Base-by-base conservation (phyloP, 73 alveolate genomes). In the Paramecium sonneborni region DNA sequence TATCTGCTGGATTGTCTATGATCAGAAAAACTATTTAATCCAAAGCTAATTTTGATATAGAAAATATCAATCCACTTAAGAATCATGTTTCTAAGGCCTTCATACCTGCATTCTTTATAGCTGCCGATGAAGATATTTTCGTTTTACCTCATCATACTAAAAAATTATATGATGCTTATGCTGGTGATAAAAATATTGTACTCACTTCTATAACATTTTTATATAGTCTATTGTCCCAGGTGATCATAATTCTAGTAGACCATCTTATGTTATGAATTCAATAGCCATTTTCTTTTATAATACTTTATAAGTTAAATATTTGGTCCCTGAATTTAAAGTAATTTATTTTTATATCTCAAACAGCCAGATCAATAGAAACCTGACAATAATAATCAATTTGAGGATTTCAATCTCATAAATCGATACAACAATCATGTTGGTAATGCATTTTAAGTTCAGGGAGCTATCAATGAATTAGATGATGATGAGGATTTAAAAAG, bases 181-280 rank as follows among this genome's bases (percentile, higher is more conserved):
- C 99, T 6, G 99, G 99, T 8, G 99, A 98, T 84, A 97, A 97
- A 72, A 85, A 96, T 85, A 93, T 97, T n/a, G 94, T 95, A 79
- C 23, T 24, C 12, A 21, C 9, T 1, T 79, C 14, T 8, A 20
- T 2, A 3, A 7, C 11, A 15, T n/a, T 4, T 18, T 52, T 43
- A 24, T 32, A 41, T 55, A 58, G 93, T 67, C 92, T 68, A 93
- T 95, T 70, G 96, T 92, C 15, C 96, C 95, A 43, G 97, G 97
- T 10, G 98, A 95, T 74, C 98, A 95, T 93, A 95, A 95, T 88
- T 87, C 96, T 5, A 86, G 91, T 8, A 92, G 98, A 6, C 96
- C 98, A 9, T 69, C 93, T 67, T 94, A 44, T 92, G 89, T 85
- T 55, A 57, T 92, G 93, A 94, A 93, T 38, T 93, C 97, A 11